phyloP scores from a whole-genome alignment of 2,329 filamentous ascomycete species.

The Fusarium odoratissimum region DNA sequence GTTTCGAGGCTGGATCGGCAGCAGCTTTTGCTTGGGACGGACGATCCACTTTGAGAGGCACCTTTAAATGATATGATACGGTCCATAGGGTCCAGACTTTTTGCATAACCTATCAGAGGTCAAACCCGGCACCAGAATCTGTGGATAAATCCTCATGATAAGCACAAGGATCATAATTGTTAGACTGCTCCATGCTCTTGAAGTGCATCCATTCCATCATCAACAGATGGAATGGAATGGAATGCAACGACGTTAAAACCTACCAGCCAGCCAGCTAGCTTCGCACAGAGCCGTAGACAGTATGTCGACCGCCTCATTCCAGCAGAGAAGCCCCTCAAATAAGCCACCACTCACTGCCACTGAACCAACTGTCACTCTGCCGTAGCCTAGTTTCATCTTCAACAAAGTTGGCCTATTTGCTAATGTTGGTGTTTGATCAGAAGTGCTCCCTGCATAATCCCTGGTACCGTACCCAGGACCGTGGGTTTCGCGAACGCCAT shows the following conservation, averaged over 20 bases:
- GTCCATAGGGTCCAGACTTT: conserved; percentile 20
- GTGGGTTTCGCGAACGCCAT: conserved; percentile 9
- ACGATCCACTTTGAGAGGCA: conserved; percentile 12
- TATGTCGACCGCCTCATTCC: conserved; percentile 21
- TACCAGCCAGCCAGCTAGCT: neutral
- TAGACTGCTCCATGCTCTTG: neutral
- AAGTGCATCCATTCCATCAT: conserved; percentile 12
- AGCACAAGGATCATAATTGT: neutral
- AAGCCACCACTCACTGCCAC: neutral
- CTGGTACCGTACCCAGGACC: conserved; percentile 5
- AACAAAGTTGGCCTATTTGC: neutral
- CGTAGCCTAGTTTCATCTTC: conserved; percentile 17
- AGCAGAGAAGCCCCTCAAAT: neutral
- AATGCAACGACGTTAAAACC: conserved; percentile 13
- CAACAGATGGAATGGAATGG: neutral
- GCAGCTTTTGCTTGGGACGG: neutral
- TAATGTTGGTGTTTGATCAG: neutral
- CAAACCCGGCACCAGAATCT: neutral
- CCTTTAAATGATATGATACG: conserved; percentile 14
- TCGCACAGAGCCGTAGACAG: neutral
- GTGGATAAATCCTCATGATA: neutral
- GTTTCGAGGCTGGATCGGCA: conserved; percentile 34
- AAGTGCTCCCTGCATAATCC: conserved; percentile 6
- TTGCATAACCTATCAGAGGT: conserved; percentile 1
- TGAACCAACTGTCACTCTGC: conserved; percentile 11